Conservation (phyloP, 805 yeast species). For the Teunomyces lycoperdinae region DNA sequence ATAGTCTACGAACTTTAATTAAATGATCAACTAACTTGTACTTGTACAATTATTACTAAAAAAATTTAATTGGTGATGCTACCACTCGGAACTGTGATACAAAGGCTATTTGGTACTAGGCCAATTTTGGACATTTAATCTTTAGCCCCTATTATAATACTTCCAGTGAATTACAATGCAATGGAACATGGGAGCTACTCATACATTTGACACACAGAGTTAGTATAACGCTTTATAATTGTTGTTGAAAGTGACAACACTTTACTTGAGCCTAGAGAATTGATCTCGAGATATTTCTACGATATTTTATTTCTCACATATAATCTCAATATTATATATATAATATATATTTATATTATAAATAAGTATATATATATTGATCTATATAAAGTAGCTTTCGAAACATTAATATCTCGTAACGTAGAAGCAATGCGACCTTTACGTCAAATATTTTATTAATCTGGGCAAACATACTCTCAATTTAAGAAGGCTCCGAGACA, state of each 20-base stretch:
- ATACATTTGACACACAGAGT: neutral
- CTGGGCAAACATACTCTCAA: neutral
- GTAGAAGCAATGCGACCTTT: neutral
- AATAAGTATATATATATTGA: too few species aligned
- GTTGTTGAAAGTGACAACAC: neutral
- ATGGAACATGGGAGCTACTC: neutral
- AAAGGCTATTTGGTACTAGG: neutral
- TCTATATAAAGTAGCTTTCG: neutral
- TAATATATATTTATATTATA: too few species aligned
- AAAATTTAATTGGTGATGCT: neutral
- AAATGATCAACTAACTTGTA: neutral
- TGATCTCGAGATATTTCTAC: neutral
- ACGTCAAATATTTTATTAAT: neutral
- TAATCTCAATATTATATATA: too few species aligned
- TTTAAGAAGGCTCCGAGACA: neutral
- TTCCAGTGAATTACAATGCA: neutral
- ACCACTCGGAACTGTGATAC: neutral
- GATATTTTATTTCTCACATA: neutral
- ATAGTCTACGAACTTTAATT: neutral
- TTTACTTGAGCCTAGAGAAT: neutral
- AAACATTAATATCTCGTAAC: neutral
- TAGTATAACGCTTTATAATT: neutral
- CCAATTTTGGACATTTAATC: neutral
- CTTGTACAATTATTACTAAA: neutral
- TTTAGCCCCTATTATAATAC: neutral